These are phyloP conservation scores for Barnettozyma pratensis DNA, from an alignment of 805 yeast genomes.

Conservation along the genomic window DNA sequence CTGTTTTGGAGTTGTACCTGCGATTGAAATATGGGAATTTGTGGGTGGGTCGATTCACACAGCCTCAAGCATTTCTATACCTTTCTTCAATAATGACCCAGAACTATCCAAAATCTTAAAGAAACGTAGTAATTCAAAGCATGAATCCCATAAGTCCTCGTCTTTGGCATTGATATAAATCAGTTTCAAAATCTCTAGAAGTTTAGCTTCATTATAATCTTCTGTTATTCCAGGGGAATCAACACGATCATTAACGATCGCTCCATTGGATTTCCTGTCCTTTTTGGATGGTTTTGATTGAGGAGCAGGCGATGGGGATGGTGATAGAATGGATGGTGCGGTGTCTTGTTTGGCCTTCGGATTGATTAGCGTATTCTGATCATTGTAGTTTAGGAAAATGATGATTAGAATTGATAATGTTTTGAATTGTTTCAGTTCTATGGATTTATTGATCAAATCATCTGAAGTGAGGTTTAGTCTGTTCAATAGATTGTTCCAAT, in stretches of 20 bases:
- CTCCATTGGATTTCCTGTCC: conserved; percentile 1
- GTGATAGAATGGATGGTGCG: neutral
- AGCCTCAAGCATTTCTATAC: conserved; percentile 5
- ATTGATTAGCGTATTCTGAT: conserved; percentile 20
- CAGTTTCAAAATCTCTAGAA: conserved; percentile 22
- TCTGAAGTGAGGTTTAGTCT: conserved; percentile 36
- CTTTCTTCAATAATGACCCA: conserved; percentile 17
- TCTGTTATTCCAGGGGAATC: neutral
- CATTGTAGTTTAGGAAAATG: conserved; percentile 38
- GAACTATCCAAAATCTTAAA: conserved; percentile 25
- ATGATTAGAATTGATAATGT: conserved; percentile 42
- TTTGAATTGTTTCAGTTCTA: conserved; percentile 37
- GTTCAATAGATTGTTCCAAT: conserved; percentile 41
- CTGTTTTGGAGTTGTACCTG: neutral
- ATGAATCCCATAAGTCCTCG: conserved; percentile 27
- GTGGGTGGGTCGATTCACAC: neutral
- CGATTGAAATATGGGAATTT: neutral
- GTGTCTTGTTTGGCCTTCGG: neutral
- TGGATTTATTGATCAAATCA: conserved; percentile 35
- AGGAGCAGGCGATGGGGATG: neutral
- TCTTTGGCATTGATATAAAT: conserved; percentile 25
- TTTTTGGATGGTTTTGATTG: neutral
- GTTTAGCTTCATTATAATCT: conserved; percentile 8
- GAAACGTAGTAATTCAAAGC: conserved; percentile 27
- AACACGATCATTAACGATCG: conserved; percentile 13